A percentile compares a stretch with the other conserved stretches of the same genome.
These are phyloP conservation scores for Candida maesae DNA, from an alignment of 805 yeast genomes.

Conservation along the genomic window DNA sequence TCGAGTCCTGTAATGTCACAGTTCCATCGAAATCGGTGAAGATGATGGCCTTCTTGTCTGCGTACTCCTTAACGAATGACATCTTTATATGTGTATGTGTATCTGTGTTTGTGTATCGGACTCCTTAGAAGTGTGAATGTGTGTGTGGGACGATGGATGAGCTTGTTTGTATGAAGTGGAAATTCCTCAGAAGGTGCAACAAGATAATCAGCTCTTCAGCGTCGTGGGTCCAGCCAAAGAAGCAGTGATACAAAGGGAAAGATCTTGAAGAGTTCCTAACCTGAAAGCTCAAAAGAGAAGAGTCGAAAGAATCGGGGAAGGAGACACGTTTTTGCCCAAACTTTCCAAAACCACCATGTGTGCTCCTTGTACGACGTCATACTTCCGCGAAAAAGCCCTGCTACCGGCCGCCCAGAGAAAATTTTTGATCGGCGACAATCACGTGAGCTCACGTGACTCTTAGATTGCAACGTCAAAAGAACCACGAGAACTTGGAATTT, in stretches of 20 bases:
- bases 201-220: background rate
- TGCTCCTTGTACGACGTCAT: too few species aligned
- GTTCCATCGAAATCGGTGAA: constrained; percentile 99
- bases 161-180: background rate
- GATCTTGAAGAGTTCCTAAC: too few species aligned
- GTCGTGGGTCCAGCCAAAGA: background rate
- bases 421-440: background rate
- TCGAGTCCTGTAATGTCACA: constrained; percentile 91
- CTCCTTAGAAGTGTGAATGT: background rate
- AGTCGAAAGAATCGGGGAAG: too few species aligned
- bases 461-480: background rate
- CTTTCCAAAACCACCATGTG: too few species aligned
- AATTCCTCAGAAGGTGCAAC: too few species aligned
- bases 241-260: background rate
- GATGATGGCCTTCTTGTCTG: constrained; percentile 60
- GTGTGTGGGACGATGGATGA: too few species aligned
- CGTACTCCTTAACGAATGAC: constrained; percentile 25
- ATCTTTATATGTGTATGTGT: constrained; percentile 6
- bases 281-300: too few species aligned
- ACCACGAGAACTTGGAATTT: background rate
- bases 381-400: too few species aligned
- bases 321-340: too few species aligned
- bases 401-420: background rate
- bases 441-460: background rate
- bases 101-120: background rate